Evolutionary conservation across 371 early-diverging fungal genomes (phyloP).

Genomic region (Astathelohania contejeani): DNA sequence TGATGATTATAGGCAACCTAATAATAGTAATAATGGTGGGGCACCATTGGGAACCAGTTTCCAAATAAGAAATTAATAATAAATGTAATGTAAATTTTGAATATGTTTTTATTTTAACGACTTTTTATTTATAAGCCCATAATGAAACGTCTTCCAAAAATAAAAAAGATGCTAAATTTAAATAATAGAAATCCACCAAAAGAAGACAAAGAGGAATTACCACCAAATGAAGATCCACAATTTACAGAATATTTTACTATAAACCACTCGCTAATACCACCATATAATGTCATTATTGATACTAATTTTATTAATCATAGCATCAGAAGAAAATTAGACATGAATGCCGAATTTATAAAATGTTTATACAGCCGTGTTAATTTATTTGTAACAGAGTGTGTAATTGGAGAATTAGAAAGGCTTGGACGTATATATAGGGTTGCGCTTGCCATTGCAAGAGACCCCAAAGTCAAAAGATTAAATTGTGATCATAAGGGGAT

Average conservation of each 20-base stretch:
- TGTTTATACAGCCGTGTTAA: slow-evolving; percentile 66
- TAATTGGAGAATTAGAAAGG: slow-evolving; percentile 95
- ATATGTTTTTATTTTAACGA: no score
- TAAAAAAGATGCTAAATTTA: background rate
- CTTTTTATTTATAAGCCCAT: no score
- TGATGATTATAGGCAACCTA: no score
- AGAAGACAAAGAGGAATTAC: background rate
- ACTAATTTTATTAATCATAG: slow-evolving; percentile 99
- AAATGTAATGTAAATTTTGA: no score
- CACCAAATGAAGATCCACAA: slow-evolving; percentile 29
- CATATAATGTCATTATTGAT: slow-evolving; percentile 90
- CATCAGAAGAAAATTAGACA: slow-evolving; percentile 90
- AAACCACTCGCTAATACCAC: slow-evolving; percentile 84
- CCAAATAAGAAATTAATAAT: no score
- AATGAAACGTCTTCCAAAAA: no score
- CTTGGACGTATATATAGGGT: slow-evolving; percentile 85
- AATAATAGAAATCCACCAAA: background rate
- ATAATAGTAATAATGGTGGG: no score
- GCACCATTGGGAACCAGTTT: no score
- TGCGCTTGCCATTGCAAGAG: slow-evolving; percentile 56
- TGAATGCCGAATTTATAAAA: slow-evolving; percentile 87
- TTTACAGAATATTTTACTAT: slow-evolving; percentile 59
- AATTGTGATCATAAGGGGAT: slow-evolving; percentile 95
- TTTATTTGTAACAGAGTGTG: slow-evolving; percentile 95
- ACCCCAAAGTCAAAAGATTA: slow-evolving; percentile 59